Conservation (phyloP, 495 filamentous ascomycete genomes). For the Annulohypoxylon bovei region DNA sequence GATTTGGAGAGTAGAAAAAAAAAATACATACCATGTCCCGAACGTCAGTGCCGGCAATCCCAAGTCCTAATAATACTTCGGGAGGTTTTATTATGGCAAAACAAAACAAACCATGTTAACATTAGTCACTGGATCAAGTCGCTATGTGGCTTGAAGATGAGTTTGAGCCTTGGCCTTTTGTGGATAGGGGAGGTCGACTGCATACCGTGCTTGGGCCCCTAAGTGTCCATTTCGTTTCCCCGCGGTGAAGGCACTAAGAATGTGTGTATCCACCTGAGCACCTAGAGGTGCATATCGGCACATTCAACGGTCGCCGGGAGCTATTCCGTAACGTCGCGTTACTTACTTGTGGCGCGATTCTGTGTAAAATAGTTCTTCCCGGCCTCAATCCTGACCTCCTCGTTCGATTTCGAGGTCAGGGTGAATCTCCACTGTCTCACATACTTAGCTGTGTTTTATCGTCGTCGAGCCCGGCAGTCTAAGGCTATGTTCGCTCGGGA, state of each 20-base stretch:
- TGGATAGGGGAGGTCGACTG: not conserved
- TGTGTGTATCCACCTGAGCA: not conserved
- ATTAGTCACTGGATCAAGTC: not conserved
- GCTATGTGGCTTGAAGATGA: not conserved
- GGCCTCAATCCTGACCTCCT: not conserved
- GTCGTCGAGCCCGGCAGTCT: conserved; percentile 6
- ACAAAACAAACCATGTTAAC: not conserved
- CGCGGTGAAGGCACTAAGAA: not conserved
- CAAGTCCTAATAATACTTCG: not conserved
- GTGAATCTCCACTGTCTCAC: conserved; percentile 3
- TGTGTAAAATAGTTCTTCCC: not conserved
- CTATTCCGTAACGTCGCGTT: conserved; percentile 3
- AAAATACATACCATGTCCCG: not conserved
- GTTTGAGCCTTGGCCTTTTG: too few relatives aligned
- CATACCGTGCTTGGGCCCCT: not conserved
- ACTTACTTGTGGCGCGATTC: not conserved
- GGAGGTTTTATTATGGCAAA: not conserved
- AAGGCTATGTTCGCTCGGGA: conserved; percentile 12
- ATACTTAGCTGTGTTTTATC: conserved; percentile 8
- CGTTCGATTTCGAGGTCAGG: conserved; percentile 9
- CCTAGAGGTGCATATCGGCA: conserved; percentile 5
- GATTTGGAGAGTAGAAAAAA: conserved; percentile 6
- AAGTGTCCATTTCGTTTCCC: not conserved
- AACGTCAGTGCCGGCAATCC: not conserved
- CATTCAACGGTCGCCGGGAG: not conserved